Conservation (phyloP, 2,329 filamentous ascomycete species). For the Fusarium longipes region DNA sequence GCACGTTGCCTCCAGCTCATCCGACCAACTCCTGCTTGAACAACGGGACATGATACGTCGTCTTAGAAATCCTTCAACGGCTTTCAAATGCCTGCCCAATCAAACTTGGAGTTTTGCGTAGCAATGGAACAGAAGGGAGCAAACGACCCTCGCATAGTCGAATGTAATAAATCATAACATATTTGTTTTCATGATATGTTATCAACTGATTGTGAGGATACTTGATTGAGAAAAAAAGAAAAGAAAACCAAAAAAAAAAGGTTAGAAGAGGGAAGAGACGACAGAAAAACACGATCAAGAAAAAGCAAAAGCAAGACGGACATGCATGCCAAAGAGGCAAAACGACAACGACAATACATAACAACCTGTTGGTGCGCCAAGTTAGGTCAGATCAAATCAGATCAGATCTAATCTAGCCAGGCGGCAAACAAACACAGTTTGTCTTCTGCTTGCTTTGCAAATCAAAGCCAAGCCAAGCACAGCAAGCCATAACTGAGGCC, state of each 20-base stretch:
- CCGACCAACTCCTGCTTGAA: not conserved
- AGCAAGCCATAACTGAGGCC: conserved; percentile 6
- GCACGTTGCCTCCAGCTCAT: not conserved
- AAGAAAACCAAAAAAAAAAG: not conserved
- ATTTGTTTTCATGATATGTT: conserved; percentile 8
- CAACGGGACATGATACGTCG: conserved; percentile 17
- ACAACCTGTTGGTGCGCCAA: not conserved
- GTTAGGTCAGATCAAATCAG: not conserved
- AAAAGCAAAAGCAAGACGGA: conserved; percentile 9
- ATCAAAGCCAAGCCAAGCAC: conserved; percentile 5
- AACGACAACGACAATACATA: not conserved
- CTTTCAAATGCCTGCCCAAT: conserved; percentile 15
- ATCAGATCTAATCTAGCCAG: not conserved
- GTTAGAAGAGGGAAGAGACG: conserved; percentile 28
- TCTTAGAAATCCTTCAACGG: conserved; percentile 15
- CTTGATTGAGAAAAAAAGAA: not conserved
- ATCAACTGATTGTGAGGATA: conserved; percentile 5
- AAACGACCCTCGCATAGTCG: conserved; percentile 33
- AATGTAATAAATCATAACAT: conserved; percentile 31
- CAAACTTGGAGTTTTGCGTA: conserved; percentile 23
- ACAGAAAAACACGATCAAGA: not conserved
- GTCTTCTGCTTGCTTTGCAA: conserved; percentile 1
- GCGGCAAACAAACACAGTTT: conserved; percentile 6
- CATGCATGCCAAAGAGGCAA: conserved; percentile 1
- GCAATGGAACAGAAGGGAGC: conserved; percentile 11